Percentiles rank a stretch among this genome's conserved stretches.
Evolutionary conservation across 768 basidiomycete genomes (phyloP).

Genomic region (Mycena vulgaris): DNA sequence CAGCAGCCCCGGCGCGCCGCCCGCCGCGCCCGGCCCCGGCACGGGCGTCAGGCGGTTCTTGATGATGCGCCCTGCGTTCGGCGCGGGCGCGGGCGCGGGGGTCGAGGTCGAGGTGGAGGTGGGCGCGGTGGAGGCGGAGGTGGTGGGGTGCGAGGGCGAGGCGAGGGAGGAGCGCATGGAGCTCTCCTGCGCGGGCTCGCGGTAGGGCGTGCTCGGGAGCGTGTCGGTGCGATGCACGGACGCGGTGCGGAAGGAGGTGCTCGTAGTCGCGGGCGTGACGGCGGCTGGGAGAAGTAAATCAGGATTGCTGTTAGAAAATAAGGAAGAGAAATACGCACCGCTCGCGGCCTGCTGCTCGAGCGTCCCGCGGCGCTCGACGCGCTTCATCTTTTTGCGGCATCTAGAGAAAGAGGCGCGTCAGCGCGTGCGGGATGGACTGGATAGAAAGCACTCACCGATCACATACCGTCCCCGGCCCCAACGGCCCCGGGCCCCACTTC

Average conservation of each 20-base stretch:
- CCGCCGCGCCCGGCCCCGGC: background rate
- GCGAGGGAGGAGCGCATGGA: conserved; percentile 27
- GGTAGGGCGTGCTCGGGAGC: conserved; percentile 40
- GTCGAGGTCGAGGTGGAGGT: background rate
- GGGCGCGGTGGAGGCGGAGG: conserved; percentile 22
- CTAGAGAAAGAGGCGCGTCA: conserved; percentile 46
- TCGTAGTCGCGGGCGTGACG: background rate
- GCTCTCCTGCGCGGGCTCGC: conserved; percentile 23
- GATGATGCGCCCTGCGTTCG: conserved; percentile 32
- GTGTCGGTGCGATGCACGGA: conserved; percentile 48
- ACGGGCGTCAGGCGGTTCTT: conserved; percentile 27
- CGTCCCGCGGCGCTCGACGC: conserved; percentile 82
- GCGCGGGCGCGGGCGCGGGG: background rate
- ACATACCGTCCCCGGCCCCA: conserved; percentile 88
- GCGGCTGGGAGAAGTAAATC: background rate
- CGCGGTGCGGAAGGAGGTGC: conserved; percentile 4
- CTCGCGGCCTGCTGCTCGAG: conserved; percentile 58
- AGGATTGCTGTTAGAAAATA: background rate
- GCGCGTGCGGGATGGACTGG: background rate
- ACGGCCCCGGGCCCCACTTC: conserved; percentile 90
- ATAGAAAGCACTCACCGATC: conserved; percentile 67
- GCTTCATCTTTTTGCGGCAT: conserved; percentile 91
- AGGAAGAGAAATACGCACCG: background rate
- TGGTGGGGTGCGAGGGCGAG: conserved; percentile 7
- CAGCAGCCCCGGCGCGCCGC: conserved; percentile 28